A percentile compares a stretch with the other conserved stretches of the same genome.
Conservation (phyloP, 75 land plant genomes). For the Cunninghamia lanceolata region DNA sequence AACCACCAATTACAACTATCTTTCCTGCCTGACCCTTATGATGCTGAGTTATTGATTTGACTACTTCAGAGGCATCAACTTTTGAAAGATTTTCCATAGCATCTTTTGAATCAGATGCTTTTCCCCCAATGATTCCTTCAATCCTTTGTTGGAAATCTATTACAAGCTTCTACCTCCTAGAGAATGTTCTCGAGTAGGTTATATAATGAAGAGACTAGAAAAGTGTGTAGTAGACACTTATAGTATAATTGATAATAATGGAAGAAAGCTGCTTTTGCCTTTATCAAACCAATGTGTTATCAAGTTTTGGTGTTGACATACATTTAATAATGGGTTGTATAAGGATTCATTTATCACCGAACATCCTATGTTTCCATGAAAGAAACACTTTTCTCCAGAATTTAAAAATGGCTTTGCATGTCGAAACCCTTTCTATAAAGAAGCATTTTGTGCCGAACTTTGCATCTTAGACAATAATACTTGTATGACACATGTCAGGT, state of each 20-base stretch:
- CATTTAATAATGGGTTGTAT: too few species aligned
- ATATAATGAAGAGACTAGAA: background rate
- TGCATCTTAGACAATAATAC: too few species aligned
- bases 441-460: too few species aligned
- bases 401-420: too few species aligned
- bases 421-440: too few species aligned
- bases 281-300: background rate
- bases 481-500: too few species aligned
- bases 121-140: background rate
- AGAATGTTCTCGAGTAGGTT: background rate
- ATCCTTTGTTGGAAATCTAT: background rate
- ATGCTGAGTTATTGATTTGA: constrained; percentile 56
- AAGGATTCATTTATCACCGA: too few species aligned
- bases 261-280: background rate
- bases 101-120: background rate
- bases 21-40: constrained; percentile 98
- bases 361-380: too few species aligned
- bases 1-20: too few species aligned
- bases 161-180: background rate
- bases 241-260: background rate
- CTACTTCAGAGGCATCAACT: constrained; percentile 41
- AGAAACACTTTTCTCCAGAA: too few species aligned
- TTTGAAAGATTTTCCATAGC: constrained; percentile 10
- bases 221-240: background rate
- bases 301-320: too few species aligned